Percentiles rank a stretch among this genome's conserved stretches.
These are phyloP conservation scores for Sporothrix brunneoviolacea DNA, from an alignment of 2,329 filamentous ascomycete species.

Conservation along the genomic window DNA sequence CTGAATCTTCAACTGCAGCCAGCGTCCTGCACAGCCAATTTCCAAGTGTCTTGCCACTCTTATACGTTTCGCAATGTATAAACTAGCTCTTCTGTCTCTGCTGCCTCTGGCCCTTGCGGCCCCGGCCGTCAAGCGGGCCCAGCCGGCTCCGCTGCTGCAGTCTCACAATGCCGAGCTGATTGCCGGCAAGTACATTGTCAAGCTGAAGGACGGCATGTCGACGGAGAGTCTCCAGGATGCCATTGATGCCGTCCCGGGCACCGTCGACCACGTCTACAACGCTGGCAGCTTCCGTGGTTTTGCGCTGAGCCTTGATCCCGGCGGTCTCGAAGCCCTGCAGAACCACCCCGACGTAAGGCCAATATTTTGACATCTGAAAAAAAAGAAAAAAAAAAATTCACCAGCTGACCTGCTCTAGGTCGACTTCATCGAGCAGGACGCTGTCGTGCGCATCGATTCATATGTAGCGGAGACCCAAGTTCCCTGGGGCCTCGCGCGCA, in stretches of 20 bases:
- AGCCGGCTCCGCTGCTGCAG: slow-evolving; percentile 30
- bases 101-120: slow-evolving; percentile 32
- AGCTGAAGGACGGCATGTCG: slow-evolving; percentile 32
- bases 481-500: slow-evolving; percentile 25
- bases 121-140: slow-evolving; percentile 19
- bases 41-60: too few species aligned
- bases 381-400: too few species aligned
- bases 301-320: slow-evolving; percentile 21
- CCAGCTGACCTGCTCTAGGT: slow-evolving; percentile 22
- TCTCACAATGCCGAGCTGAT: slow-evolving; percentile 30
- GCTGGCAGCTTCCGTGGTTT: slow-evolving; percentile 25
- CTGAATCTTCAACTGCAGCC: too few species aligned
- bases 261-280: slow-evolving; percentile 23
- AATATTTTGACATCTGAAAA: too few species aligned
- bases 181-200: slow-evolving; percentile 39
- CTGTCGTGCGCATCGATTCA: slow-evolving; percentile 24
- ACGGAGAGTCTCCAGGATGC: slow-evolving; percentile 23
- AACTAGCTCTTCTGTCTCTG: slow-evolving; percentile 30
- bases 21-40: too few species aligned
- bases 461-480: slow-evolving; percentile 22
- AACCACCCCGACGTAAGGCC: slow-evolving; percentile 20
- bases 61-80: slow-evolving; percentile 34
- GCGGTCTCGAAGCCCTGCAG: slow-evolving; percentile 20
- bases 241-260: slow-evolving; percentile 15
- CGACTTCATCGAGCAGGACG: slow-evolving; percentile 28